Evolutionary conservation across 2,329 filamentous ascomycete species (phyloP).

Genomic region (Fusarium setosum): DNA sequence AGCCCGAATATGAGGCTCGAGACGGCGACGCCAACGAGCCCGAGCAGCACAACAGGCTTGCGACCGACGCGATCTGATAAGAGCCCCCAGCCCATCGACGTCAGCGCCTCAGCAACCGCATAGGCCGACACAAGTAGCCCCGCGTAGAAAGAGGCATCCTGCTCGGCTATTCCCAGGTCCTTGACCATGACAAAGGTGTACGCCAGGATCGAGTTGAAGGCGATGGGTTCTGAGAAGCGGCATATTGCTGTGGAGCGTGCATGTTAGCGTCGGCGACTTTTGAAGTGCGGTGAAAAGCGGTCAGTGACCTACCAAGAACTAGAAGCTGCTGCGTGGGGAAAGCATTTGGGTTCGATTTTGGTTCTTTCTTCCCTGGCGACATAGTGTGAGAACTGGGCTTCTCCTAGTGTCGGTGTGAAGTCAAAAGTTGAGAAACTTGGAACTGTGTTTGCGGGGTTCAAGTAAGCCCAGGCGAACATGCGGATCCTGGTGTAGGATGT

Average conservation of each 20-base stretch:
- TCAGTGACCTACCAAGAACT: not conserved
- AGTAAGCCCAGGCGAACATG: no score
- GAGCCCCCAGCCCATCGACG: constrained; percentile 74
- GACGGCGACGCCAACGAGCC: constrained; percentile 78
- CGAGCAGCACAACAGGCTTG: constrained; percentile 76
- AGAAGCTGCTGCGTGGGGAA: constrained; percentile 16
- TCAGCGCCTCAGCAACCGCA: constrained; percentile 86
- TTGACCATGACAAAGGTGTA: constrained; percentile 91
- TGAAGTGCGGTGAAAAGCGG: not conserved
- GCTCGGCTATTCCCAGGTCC: constrained; percentile 77
- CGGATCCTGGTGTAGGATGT: no score
- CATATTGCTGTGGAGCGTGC: constrained; percentile 35
- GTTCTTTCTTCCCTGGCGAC: not conserved
- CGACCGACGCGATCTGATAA: constrained; percentile 70
- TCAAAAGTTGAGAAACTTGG: no score
- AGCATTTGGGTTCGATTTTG: not conserved
- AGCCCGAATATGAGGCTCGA: constrained; percentile 89
- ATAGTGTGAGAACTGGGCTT: not conserved
- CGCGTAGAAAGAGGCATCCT: constrained; percentile 84
- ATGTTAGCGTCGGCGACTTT: not conserved
- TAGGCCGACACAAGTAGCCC: constrained; percentile 88
- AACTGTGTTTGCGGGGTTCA: no score
- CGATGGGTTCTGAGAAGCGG: constrained; percentile 84
- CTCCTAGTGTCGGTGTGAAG: not conserved
- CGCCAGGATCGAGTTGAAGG: constrained; percentile 90